These are phyloP conservation scores for Alternaria infectoria DNA, from an alignment of 2,329 filamentous ascomycete genomes.

Conservation along the genomic window DNA sequence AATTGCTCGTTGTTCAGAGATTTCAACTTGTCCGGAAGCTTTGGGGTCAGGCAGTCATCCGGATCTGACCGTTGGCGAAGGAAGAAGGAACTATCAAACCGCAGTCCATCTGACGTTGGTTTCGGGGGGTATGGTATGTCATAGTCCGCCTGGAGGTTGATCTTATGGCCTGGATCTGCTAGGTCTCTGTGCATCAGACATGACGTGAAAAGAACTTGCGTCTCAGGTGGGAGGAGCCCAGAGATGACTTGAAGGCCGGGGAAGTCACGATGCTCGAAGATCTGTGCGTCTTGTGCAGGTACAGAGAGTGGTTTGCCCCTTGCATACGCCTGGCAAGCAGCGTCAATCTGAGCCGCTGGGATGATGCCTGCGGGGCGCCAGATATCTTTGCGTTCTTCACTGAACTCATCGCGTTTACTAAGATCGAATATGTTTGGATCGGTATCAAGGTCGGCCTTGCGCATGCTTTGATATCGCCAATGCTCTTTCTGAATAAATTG, in stretches of 20 bases:
- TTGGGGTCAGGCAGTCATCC: conserved; percentile 58
- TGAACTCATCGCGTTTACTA: conserved; percentile 35
- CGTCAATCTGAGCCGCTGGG: conserved; percentile 35
- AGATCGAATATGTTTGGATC: conserved; percentile 53
- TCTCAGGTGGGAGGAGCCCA: conserved; percentile 70
- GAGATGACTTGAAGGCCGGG: conserved; percentile 76
- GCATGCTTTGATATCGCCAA: conserved; percentile 65
- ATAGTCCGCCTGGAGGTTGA: conserved; percentile 86
- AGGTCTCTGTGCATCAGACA: conserved; percentile 80
- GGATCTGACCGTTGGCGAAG: conserved; percentile 34
- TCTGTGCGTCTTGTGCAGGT: conserved; percentile 31
- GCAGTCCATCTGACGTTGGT: conserved; percentile 41
- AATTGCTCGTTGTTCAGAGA: conserved; percentile 74
- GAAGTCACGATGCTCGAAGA: conserved; percentile 48
- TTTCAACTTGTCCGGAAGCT: conserved; percentile 73
- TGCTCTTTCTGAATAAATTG: conserved; percentile 44
- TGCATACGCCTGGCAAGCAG: conserved; percentile 41
- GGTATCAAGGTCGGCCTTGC: conserved; percentile 60
- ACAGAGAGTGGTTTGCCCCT: conserved; percentile 30
- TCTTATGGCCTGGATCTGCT: conserved; percentile 75
- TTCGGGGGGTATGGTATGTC: conserved; percentile 65
- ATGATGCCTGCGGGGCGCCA: conserved; percentile 38
- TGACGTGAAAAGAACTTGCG: conserved; percentile 75
- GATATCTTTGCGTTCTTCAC: conserved; percentile 38
- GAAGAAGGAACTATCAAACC: conserved; percentile 44